A percentile compares a stretch with the other conserved stretches of the same genome.
Evolutionary conservation across 257 asterid species (phyloP).

Genomic region (Plantago ovata): DNA sequence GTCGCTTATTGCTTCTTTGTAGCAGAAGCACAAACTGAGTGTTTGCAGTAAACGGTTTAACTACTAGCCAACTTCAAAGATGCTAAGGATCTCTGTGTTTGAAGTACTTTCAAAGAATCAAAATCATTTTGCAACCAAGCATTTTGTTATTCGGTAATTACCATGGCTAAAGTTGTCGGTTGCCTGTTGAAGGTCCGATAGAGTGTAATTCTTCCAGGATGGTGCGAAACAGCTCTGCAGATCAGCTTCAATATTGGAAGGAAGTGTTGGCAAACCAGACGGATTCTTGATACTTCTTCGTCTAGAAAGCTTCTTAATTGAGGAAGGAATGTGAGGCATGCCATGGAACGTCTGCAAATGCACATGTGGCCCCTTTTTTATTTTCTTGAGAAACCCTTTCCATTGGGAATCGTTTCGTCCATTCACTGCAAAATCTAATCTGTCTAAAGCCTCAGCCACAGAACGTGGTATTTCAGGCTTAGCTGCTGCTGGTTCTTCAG

Average conservation of each 20-base stretch:
- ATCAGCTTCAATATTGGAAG: slow-evolving; percentile 55
- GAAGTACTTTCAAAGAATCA: too few relatives aligned
- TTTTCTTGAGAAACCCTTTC: slow-evolving; percentile 77
- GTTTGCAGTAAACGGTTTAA: too few relatives aligned
- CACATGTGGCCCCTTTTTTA: slow-evolving; percentile 60
- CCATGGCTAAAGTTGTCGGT: slow-evolving; percentile 71
- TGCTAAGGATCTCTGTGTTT: too few relatives aligned
- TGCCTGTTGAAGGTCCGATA: slow-evolving; percentile 61
- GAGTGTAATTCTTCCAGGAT: slow-evolving; percentile 80
- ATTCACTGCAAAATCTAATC: slow-evolving; percentile 22
- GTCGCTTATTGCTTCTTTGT: too few relatives aligned
- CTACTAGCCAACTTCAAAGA: too few relatives aligned
- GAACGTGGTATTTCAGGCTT: slow-evolving; percentile 33
- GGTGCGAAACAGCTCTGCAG: slow-evolving; percentile 65
- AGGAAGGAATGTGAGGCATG: slow-evolving; percentile 68
- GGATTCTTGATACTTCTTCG: slow-evolving; percentile 39
- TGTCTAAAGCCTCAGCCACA: slow-evolving; percentile 37
- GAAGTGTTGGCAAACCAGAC: slow-evolving; percentile 52
- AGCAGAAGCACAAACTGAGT: too few relatives aligned
- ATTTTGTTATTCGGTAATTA: slow-evolving; percentile 16
- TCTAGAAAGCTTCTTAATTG: slow-evolving; percentile 70
- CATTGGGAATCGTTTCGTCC: slow-evolving; percentile 58
- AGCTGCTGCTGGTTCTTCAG: slow-evolving; percentile 35
- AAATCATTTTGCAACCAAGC: too few relatives aligned
- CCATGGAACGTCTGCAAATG: slow-evolving; percentile 55